Base-by-base conservation (phyloP, 2,329 filamentous ascomycete species). In the Aspergillus fijiensis region DNA sequence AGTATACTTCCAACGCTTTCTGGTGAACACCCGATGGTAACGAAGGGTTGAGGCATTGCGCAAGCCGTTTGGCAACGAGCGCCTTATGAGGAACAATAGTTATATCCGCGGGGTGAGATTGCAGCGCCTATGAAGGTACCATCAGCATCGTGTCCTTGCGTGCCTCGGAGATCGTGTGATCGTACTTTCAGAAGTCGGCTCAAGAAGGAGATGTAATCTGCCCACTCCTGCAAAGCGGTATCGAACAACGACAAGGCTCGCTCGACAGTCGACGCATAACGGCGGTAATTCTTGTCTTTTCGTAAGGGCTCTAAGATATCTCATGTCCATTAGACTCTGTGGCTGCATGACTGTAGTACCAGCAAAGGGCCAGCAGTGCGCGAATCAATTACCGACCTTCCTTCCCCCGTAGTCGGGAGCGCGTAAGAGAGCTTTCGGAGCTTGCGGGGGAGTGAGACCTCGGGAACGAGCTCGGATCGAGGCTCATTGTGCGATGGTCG, bases 141-240 rank as follows among this genome's bases (percentile, higher is more conserved):
- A 58, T 61, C 14, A 61, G 51, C 45, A 14, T 42, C 10, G 14
- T 57, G 35, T 11, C 6, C 19, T 54, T 55, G 39, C 16, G 10
- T 33, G 48, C 45, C 27, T 21, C 23, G 25, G 16, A 14, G 12
- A 51, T 45, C 16, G 27, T 25, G 42, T 64, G 33, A 63, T 65
- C 72, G 68, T 74, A 93, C 91, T 86, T 97, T 98, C 63, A 96
- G 82, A 52, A 99, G 82, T 63, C 92, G 87, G 73, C 91, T 96
- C 58, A 99, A 80, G 74, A 98, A 99, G 19, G 94, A 96, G 71
- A 99, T 99, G 74, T 99, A 99, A 79, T 99, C 95, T 52, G 96
- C 95, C 95, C 95, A 99, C 86, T 99, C 95, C 78, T 98, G 92
- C 67, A 97, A 83, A 31, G 92, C 88, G 16, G 91, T 93, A 74